Conservation (phyloP, 208 protist genomes). For the Leishmania tarentolae region DNA sequence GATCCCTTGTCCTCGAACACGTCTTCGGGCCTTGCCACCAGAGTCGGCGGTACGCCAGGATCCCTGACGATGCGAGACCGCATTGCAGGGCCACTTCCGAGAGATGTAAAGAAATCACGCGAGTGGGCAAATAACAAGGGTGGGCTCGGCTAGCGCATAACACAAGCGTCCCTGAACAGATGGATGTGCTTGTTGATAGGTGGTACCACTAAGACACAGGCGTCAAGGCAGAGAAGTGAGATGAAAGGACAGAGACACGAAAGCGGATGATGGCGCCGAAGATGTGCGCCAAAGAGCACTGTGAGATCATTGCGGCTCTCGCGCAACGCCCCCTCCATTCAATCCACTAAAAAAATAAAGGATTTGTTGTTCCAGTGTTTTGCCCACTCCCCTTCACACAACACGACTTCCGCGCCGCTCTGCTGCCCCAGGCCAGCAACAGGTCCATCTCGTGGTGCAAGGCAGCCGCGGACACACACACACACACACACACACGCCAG, state of each 20-base stretch:
- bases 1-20: slow-evolving; percentile 1
- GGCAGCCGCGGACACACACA: background rate
- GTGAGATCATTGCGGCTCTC: background rate
- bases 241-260: slow-evolving; percentile 3
- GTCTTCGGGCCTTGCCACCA: background rate
- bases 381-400: background rate
- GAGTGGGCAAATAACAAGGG: background rate
- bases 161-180: background rate
- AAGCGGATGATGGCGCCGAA: background rate
- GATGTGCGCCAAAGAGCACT: background rate
- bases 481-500: no score
- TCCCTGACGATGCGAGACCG: background rate
- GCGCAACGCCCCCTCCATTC: background rate
- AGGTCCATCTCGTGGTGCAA: background rate
- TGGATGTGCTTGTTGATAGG: background rate
- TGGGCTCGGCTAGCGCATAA: background rate
- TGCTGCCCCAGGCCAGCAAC: background rate
- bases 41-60: background rate
- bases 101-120: background rate
- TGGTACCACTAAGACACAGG: background rate
- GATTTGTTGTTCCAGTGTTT: no score
- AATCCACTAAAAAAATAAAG: background rate
- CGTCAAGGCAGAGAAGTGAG: background rate
- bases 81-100: background rate
- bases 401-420: background rate